A percentile compares a stretch with the other conserved stretches of the same genome.
Conservation (phyloP, 2,329 filamentous ascomycete genomes). For the Huntiella bhutanensis region DNA sequence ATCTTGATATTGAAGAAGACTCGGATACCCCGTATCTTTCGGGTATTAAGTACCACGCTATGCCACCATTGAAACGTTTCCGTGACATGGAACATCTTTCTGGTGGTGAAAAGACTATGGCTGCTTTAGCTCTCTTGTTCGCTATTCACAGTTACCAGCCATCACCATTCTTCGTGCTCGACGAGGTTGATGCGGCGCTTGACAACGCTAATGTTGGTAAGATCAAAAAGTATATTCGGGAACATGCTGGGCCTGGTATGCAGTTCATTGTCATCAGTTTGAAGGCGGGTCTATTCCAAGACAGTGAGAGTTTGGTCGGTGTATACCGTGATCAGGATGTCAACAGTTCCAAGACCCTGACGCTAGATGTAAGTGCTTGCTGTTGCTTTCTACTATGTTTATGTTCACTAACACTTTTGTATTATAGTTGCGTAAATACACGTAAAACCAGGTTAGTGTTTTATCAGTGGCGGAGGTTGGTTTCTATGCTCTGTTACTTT, state of each 20-base stretch:
- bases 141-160: slow-evolving; percentile 94
- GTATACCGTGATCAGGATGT: slow-evolving; percentile 89
- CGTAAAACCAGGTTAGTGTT: neutral
- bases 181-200: slow-evolving; percentile 95
- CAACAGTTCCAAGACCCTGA: slow-evolving; percentile 81
- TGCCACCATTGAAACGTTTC: slow-evolving; percentile 96
- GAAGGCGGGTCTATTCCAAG: slow-evolving; percentile 89
- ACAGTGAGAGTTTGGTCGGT: slow-evolving; percentile 86
- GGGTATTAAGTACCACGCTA: slow-evolving; percentile 95
- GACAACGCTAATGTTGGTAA: slow-evolving; percentile 94
- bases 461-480: no score
- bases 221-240: slow-evolving; percentile 88
- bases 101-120: slow-evolving; percentile 97
- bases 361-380: slow-evolving; percentile 64
- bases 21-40: slow-evolving; percentile 90
- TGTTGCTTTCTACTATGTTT: no score
- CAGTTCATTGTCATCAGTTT: slow-evolving; percentile 97
- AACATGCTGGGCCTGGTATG: slow-evolving; percentile 91
- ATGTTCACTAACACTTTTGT: slow-evolving; percentile 2
- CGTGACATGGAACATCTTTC: slow-evolving; percentile 97
- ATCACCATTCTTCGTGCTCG: slow-evolving; percentile 89
- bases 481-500: no score
- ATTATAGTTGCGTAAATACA: slow-evolving; percentile 10
- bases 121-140: slow-evolving; percentile 85
- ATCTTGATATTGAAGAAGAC: slow-evolving; percentile 83